These are phyloP conservation scores for Coemansia sp. DNA, from an alignment of 192 early-diverging fungal species.

Conservation along the genomic window DNA sequence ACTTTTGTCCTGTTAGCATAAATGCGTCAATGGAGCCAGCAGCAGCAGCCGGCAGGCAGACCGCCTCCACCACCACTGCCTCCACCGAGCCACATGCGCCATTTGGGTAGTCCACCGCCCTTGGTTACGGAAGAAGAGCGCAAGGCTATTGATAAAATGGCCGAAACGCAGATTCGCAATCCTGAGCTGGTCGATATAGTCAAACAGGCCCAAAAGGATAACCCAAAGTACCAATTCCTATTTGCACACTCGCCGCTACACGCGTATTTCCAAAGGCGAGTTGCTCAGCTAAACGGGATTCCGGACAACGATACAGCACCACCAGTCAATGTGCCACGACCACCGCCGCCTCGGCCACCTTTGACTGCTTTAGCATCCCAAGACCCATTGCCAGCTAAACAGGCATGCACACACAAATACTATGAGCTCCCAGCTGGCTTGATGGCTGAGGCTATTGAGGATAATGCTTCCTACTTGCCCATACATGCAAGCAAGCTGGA, in stretches of 20 bases:
- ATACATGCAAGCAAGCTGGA: conserved; percentile 14
- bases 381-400: no score
- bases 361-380: neutral
- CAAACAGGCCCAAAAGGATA: conserved; percentile 12
- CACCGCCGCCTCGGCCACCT: conserved; percentile 4
- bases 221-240: conserved; percentile 35
- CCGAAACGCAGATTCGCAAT: conserved; percentile 18
- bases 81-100: no score
- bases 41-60: conserved; percentile 2
- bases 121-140: conserved; percentile 12
- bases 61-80: conserved; percentile 8
- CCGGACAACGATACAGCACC: neutral
- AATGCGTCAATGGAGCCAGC: conserved; percentile 21
- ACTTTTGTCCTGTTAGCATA: conserved; percentile 2
- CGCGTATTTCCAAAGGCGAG: conserved; percentile 20
- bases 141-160: conserved; percentile 34
- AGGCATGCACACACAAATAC: conserved; percentile 10
- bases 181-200: conserved; percentile 32
- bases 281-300: neutral
- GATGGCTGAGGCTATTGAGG: conserved; percentile 17
- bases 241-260: conserved; percentile 21
- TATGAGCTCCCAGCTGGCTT: conserved; percentile 32
- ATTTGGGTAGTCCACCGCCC: no score
- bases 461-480: conserved; percentile 16
- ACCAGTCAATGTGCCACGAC: neutral